Evolutionary conservation across 2,329 filamentous ascomycete species (phyloP), one percentile per base, ranked within the genome.

Genomic region (Ascosphaera apis): DNA sequence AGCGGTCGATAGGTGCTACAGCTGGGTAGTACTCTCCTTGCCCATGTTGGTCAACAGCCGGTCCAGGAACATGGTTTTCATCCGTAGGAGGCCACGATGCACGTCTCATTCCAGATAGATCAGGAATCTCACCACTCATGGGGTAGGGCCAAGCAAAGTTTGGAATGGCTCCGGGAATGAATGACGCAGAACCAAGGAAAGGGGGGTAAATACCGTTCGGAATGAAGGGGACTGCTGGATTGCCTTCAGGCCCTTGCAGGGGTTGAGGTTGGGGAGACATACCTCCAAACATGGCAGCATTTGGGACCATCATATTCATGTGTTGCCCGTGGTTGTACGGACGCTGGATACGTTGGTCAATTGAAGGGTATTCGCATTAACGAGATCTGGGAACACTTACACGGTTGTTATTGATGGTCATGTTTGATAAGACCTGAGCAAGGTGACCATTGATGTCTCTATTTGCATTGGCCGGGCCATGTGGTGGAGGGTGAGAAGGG

Each of bases 11-110:
- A 28, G 59, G 62, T 31, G 67, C 65, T 42, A 75, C 63, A 17
- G 69, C 64, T 37, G 68, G 61, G 31, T 65, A 68, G 45, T 65
- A 65, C 39, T 77, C 70, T 27, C 69, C 64, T 38, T 70, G 67
- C 25, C 63, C 60, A 43, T 65, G 55, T 35, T 63, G 62, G 37
- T 65, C 67, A 43, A 74, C 75, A 46, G 70, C 71, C 0, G 75
- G 73, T 19, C 70, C 78, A 3, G 72, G 66, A 2, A 71, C 67
- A 39, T 52, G 53, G 35, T 55, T 52, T 8, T 57, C 56, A 37
- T 62, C 60, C 32, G 51, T 48, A 9, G 54, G 48, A 17, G 49
- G 51, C 57, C 58, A 62, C n/a, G 52, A 28, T 13, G 9, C 13
- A 28, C 25, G 13, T 28, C 25, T 28, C 25, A 28, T 8, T 9